Evolutionary conservation across 2,329 filamentous ascomycete genomes (phyloP).

Genomic region (Trichoderma breve): DNA sequence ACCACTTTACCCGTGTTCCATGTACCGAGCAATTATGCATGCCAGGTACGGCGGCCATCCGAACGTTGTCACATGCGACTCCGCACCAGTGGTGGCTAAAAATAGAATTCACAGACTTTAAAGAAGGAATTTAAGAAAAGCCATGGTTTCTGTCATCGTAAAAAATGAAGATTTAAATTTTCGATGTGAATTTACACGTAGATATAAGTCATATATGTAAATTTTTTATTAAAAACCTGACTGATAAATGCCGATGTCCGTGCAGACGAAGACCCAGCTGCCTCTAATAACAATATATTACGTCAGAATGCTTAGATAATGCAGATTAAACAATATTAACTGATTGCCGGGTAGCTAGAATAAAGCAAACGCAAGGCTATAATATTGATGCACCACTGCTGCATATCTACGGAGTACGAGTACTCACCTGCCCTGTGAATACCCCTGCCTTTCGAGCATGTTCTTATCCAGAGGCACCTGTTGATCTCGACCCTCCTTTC

Average conservation of each 20-base stretch:
- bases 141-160: neutral
- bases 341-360: neutral
- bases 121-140: neutral
- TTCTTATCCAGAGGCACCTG: neutral
- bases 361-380: neutral
- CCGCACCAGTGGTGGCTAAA: neutral
- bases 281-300: neutral
- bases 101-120: neutral
- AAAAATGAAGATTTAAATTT: neutral
- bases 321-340: neutral
- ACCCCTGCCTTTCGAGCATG: neutral
- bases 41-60: neutral
- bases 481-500: neutral
- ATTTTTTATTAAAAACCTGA: neutral
- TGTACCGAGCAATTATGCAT: neutral
- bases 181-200: neutral
- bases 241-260: neutral
- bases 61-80: neutral
- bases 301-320: neutral
- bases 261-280: neutral
- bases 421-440: neutral
- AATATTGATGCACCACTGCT: neutral
- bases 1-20: neutral
- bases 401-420: neutral
- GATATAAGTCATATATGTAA: neutral